Evolutionary conservation across 2,329 filamentous ascomycete species (phyloP).

Genomic region (Xylaria sp.): DNA sequence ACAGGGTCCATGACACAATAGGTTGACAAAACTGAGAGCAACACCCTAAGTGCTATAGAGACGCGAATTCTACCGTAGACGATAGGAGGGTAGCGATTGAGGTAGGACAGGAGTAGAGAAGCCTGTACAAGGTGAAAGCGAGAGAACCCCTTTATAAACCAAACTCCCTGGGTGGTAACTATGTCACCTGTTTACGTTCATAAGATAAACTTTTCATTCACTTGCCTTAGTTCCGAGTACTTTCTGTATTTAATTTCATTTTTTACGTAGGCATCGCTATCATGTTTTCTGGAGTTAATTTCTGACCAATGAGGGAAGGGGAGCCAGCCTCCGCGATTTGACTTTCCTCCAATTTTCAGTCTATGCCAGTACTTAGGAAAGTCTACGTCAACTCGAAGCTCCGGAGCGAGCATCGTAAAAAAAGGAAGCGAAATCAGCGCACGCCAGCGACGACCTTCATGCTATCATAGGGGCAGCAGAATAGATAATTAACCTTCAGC

Average conservation of each 20-base stretch:
- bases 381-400: neutral
- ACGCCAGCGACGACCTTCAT: neutral
- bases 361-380: neutral
- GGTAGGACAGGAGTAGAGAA: neutral
- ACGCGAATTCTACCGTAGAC: neutral
- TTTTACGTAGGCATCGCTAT: neutral
- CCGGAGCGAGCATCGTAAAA: neutral
- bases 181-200: neutral
- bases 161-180: neutral
- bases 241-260: neutral
- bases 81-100: neutral
- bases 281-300: neutral
- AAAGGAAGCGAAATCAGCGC: neutral
- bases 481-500: neutral
- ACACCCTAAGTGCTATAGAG: neutral
- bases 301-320: neutral
- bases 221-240: neutral
- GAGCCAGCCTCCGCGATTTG: neutral
- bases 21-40: neutral
- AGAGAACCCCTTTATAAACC: neutral
- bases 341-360: neutral
- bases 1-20: neutral
- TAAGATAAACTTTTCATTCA: neutral
- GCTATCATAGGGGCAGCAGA: neutral
- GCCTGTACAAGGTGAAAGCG: too few relatives aligned